Evolutionary conservation across 257 asterid genomes (phyloP), one percentile per base, ranked within the genome.

Genomic region (Rauvolfia tetraphylla): DNA sequence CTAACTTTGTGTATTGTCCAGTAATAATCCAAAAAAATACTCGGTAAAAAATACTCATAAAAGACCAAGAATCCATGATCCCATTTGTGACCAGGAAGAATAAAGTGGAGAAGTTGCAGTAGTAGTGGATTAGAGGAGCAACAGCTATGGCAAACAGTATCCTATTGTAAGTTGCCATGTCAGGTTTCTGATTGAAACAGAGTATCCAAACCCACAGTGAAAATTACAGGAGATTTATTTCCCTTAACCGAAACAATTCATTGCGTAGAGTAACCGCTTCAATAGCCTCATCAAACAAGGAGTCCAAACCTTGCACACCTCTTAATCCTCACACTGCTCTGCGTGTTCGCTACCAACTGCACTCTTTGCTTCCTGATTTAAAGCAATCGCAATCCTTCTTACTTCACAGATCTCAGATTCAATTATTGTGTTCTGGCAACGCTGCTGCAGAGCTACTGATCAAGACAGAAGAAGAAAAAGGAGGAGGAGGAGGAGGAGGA

Each of bases 241-340:
- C 58, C 81, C 8, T 6, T 22, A 75, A 78, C 79, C 68, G 79
- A 82, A 80, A 82, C 75, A 71, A 86, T 82, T 89, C 92, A 67
- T 67, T 29, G 76, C 76, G 90, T 87, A 82, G 86, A 85, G 91
- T 86, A 88, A 90, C 95, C 88, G 91, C 86, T 81, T 72, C 75
- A 74, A 20, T 80, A 70, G 56, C 75, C 25, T 44, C 39, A 41
- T 33, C 56, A 0, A 39, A n/a, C 41, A 7, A 44, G 5, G 63
- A 74, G 23, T 53, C 63, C 80, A 73, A 77, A 68, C 31, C 83
- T 75, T 70, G 54, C 78, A 80, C 83, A 72, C 78, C 72, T 81
- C 79, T 79, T 74, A 76, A 39, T 56, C 33, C 15, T 31, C 25
- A 38, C 75, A 54, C 75, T 56, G 23, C 53, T n/a, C n/a, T n/a